These are phyloP conservation scores for Nothophaeocryptopus gaeumannii DNA, from an alignment of 2,329 filamentous ascomycete genomes.

Conservation along the genomic window DNA sequence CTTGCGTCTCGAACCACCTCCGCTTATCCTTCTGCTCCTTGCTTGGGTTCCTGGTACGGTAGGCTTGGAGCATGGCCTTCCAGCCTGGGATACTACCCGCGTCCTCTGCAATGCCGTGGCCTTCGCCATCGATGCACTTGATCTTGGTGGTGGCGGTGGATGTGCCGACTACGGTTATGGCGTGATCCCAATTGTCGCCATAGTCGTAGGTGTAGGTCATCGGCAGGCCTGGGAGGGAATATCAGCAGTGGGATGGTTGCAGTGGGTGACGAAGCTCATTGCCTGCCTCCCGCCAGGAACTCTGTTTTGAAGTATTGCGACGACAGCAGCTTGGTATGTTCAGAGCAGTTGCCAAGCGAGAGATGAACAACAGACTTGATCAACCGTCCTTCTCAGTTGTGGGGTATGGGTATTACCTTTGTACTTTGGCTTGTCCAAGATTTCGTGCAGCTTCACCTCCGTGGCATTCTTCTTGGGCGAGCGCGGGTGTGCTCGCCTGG, in stretches of 20 bases:
- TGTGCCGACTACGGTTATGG: slow-evolving; percentile 23
- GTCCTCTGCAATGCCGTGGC: slow-evolving; percentile 35
- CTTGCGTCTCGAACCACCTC: slow-evolving; percentile 31
- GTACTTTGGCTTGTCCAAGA: slow-evolving; percentile 18
- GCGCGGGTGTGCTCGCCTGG: slow-evolving; percentile 16
- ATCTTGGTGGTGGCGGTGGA: slow-evolving; percentile 19
- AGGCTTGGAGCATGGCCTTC: slow-evolving; percentile 34
- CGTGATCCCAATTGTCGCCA: slow-evolving; percentile 30
- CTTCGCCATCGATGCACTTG: slow-evolving; percentile 29
- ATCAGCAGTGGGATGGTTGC: neutral
- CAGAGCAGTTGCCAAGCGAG: neutral
- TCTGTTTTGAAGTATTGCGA: no score
- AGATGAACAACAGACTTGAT: no score
- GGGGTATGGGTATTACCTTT: neutral
- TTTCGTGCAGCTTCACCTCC: slow-evolving; percentile 16
- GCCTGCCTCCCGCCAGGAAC: no score
- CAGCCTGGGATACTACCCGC: slow-evolving; percentile 31
- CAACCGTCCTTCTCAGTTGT: no score
- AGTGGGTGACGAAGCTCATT: no score
- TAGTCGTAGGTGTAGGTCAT: slow-evolving; percentile 30
- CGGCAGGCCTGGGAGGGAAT: neutral
- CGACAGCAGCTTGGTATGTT: no score
- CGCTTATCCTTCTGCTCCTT: slow-evolving; percentile 29
- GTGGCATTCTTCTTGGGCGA: slow-evolving; percentile 19
- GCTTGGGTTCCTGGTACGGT: slow-evolving; percentile 25